Evolutionary conservation across 2,329 filamentous ascomycete genomes (phyloP).

Genomic region (Thyridium curvatum): DNA sequence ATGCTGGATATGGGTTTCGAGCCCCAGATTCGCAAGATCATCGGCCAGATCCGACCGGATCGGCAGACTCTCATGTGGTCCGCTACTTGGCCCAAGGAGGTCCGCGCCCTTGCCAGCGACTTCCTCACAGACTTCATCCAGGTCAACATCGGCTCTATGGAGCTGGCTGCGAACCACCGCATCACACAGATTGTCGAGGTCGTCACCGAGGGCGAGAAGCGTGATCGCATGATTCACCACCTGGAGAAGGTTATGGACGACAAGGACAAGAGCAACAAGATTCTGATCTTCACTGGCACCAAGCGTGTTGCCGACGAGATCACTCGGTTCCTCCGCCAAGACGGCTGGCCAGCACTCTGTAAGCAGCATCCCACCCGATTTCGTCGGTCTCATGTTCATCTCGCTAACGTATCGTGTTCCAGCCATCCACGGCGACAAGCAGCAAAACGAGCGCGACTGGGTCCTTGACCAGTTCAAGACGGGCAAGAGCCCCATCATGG

Average conservation of each 20-base stretch:
- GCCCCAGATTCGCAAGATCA: slow-evolving; percentile 98
- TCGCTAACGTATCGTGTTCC: slow-evolving; percentile 26
- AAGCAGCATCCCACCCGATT: slow-evolving; percentile 41
- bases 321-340: slow-evolving; percentile 92
- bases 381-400: slow-evolving; percentile 14
- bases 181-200: slow-evolving; percentile 98
- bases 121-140: slow-evolving; percentile 96
- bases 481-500: slow-evolving; percentile 99
- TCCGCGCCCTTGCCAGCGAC: slow-evolving; percentile 83
- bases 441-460: slow-evolving; percentile 99
- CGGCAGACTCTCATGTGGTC: slow-evolving; percentile 99
- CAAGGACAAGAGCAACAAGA: slow-evolving; percentile 88
- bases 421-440: slow-evolving; percentile 99
- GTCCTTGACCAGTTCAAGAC: slow-evolving; percentile 99
- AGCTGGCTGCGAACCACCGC: slow-evolving; percentile 92
- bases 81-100: slow-evolving; percentile 98
- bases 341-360: slow-evolving; percentile 96
- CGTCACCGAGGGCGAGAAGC: slow-evolving; percentile 94
- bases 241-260: slow-evolving; percentile 97
- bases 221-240: slow-evolving; percentile 94
- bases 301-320: slow-evolving; percentile 98
- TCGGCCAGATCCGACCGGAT: slow-evolving; percentile 93
- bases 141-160: slow-evolving; percentile 96
- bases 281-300: slow-evolving; percentile 86
- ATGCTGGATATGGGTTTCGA: slow-evolving; percentile 99